Evolutionary conservation across 1,284 basidiomycete species (phyloP).

Genomic region (Cutaneotrichosporon sp.): DNA sequence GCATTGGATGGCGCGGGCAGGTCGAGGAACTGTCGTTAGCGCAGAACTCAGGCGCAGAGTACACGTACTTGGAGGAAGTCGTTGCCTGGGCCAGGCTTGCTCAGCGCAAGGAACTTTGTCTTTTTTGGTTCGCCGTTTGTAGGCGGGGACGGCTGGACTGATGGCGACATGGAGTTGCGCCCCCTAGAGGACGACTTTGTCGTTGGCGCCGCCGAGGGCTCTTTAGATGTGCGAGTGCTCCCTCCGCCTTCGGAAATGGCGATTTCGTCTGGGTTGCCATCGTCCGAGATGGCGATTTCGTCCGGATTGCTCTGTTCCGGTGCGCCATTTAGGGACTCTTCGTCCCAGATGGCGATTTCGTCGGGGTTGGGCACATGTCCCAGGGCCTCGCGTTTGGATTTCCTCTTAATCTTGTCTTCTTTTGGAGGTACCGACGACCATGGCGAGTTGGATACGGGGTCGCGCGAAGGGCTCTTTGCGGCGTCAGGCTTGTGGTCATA

Average conservation of each 20-base stretch:
- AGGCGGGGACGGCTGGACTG: no score
- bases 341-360: conserved; percentile 60
- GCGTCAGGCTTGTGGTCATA: conserved; percentile 51
- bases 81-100: conserved; percentile 79
- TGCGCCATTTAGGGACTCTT: conserved; percentile 48
- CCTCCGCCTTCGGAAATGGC: conserved; percentile 56
- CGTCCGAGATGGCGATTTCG: neutral
- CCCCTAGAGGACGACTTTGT: no score
- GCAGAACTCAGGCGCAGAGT: neutral
- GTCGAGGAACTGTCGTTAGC: conserved; percentile 61
- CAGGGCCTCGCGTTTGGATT: no score
- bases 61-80: conserved; percentile 75
- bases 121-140: no score
- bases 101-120: conserved; percentile 71
- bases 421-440: no score
- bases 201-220: no score
- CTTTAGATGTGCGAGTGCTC: no score
- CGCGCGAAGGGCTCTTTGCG: no score
- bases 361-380: conserved; percentile 54
- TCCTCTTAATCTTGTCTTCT: no score
- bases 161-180: no score
- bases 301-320: neutral
- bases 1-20: conserved; percentile 47
- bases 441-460: no score
- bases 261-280: conserved; percentile 66